A percentile compares a stretch with the other conserved stretches of the same genome.
Conservation (phyloP, 352 stramenopile species). For the Phytophthora pini region DNA sequence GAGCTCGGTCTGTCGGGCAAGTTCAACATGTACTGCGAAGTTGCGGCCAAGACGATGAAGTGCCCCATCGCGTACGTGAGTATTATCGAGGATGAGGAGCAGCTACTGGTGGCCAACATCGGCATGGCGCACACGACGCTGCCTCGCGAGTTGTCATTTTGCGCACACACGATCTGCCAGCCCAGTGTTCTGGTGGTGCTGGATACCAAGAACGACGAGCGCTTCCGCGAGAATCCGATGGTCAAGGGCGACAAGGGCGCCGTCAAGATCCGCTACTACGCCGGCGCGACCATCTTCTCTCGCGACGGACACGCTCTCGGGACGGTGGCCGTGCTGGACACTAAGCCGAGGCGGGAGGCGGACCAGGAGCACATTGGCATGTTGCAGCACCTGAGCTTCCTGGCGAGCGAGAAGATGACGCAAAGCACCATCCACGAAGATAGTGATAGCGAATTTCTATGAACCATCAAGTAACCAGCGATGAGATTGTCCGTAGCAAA, state of each 20-base stretch:
- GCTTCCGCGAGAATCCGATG: slow-evolving; percentile 89
- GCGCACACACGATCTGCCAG: slow-evolving; percentile 87
- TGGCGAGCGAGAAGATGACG: slow-evolving; percentile 90
- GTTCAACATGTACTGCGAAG: slow-evolving; percentile 91
- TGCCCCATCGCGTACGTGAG: slow-evolving; percentile 88
- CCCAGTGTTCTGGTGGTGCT: slow-evolving; percentile 82
- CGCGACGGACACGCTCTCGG: slow-evolving; percentile 79
- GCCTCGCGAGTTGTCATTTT: slow-evolving; percentile 85
- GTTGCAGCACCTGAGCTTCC: slow-evolving; percentile 88
- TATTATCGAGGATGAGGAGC: slow-evolving; percentile 87
- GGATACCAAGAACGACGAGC: slow-evolving; percentile 87
- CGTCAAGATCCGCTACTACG: slow-evolving; percentile 90
- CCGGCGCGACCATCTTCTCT: slow-evolving; percentile 85
- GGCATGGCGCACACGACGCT: slow-evolving; percentile 85
- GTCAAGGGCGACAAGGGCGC: slow-evolving; percentile 85
- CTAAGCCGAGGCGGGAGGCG: slow-evolving; percentile 75
- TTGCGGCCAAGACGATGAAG: slow-evolving; percentile 89
- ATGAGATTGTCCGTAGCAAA: slow-evolving; percentile 33
- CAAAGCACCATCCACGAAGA: slow-evolving; percentile 82
- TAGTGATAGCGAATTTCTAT: slow-evolving; percentile 85
- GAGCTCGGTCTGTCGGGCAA: slow-evolving; percentile 75
- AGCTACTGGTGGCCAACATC: slow-evolving; percentile 86
- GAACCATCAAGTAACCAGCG: slow-evolving; percentile 30
- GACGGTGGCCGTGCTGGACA: slow-evolving; percentile 87
- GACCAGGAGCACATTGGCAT: slow-evolving; percentile 89